phyloP scores from a whole-genome alignment of 2,329 filamentous ascomycete species.

The Nemania diffusa region DNA sequence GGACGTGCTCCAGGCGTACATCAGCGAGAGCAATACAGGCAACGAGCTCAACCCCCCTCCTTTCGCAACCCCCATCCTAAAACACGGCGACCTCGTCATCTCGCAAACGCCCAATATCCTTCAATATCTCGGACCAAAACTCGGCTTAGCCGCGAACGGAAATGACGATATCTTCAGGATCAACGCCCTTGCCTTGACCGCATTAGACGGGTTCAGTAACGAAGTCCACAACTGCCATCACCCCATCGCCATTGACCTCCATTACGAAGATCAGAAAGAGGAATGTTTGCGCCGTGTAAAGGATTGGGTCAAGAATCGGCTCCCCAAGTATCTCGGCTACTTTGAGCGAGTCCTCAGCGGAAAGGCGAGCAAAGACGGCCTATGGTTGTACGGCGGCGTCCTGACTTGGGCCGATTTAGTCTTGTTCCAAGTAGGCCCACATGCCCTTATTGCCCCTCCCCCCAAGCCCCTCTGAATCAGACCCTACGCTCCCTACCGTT shows the following conservation, averaged over 20 bases:
- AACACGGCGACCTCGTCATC: conserved; percentile 68
- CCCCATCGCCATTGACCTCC: conserved; percentile 65
- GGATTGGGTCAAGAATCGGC: conserved; percentile 67
- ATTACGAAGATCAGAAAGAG: conserved; percentile 80
- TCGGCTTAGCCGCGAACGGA: conserved; percentile 61
- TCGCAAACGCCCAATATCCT: conserved; percentile 78
- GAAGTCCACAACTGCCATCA: conserved; percentile 81
- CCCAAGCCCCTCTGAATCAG: background rate
- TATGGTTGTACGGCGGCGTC: conserved; percentile 70
- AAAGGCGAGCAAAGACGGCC: conserved; percentile 63
- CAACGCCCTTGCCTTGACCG: conserved; percentile 72
- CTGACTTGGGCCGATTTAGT: conserved; percentile 78
- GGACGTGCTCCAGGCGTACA: conserved; percentile 46
- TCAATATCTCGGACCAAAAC: conserved; percentile 69
- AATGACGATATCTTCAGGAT: conserved; percentile 62
- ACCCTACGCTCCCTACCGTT: background rate
- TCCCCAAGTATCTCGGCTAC: conserved; percentile 78
- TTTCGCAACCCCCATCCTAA: conserved; percentile 74
- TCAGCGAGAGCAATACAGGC: conserved; percentile 54
- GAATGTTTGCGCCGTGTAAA: conserved; percentile 67
- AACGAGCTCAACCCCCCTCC: conserved; percentile 68
- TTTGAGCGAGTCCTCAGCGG: conserved; percentile 71
- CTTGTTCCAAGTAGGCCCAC: conserved; percentile 70
- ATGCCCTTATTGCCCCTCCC: background rate
- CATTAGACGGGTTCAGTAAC: conserved; percentile 73